Evolutionary conservation across 108 stramenopile species (phyloP), one percentile per base, ranked within the genome.

Genomic region (Nannochloropsis oceanica): DNA sequence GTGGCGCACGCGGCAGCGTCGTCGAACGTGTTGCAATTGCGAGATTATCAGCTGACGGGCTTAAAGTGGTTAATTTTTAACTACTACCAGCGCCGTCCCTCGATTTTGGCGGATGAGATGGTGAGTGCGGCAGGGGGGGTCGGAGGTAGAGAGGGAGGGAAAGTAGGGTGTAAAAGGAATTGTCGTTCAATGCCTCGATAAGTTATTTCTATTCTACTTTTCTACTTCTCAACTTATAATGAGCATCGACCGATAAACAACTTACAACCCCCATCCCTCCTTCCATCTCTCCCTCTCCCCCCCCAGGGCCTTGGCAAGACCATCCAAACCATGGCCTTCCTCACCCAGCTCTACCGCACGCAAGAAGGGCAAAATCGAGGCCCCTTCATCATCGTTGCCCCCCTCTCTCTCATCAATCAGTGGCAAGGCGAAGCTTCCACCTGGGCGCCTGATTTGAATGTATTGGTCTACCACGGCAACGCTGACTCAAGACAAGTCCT

Each of bases 41-140:
- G 97, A 14, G 96, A 96, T 86, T 98, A 98, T 91, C 97, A 98
- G 90, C 92, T 96, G 59, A 94, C 94, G 85, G 97, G 97, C 26
- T 93, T 99, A 27, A 97, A 97, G 82, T 99, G 97, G 97, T 91
- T 99, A 80, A 92, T 97, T 43, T 93, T 93, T 86, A 95, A 94
- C 85, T 98, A 93, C 90, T 94, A 94, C 90, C 94, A 95, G 84
- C 95, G 95, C 22, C 89, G 92, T 26, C 91, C 93, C 27, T 95
- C 94, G 83, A 97, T 99, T 44, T 89, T 99, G 26, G 97, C 97
- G 20, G 97, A 99, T 90, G 99, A 98, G 92, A 96, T 95, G 95
- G 95, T 93, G 79, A 27, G 80, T 27, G 80, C 34, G 34, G 34
- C n/a, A n/a, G n/a, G n/a, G n/a, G n/a, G n/a, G n/a, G n/a, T n/a